Base-by-base conservation (phyloP, 2,329 filamentous ascomycete genomes). In the Mycosphaerelloides madeirae region DNA sequence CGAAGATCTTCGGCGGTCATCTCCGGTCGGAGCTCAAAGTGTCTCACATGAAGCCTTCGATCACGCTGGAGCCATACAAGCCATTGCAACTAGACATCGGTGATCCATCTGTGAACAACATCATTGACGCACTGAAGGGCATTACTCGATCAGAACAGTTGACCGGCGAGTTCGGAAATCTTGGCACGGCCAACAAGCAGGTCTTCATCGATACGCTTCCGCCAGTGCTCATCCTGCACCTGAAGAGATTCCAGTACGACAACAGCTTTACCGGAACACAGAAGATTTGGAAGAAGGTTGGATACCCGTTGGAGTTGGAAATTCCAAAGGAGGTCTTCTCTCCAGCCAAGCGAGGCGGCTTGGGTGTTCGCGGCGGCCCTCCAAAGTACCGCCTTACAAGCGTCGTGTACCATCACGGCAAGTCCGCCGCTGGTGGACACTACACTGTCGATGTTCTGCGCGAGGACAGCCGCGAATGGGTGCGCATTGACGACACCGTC, bases 261-360 rank as follows among this genome's bases (percentile, higher is more conserved):
- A 87, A 83, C 49, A 80, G 84, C 46, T 41, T 57, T 25, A 86
- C 84, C 34, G 89, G 89, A 18, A 95, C 89, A 0, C 85, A 95
- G 60, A 98, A 98, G 74, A 95, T 97, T 53, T 96, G 91, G 87
- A 98, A 97, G 73, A 95, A 91, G 71, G 77, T 98, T 46, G 91
- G 89, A 15, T 98, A 98, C 61, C 93, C 93, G 0, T 73, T 98
- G 20, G 90, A 97, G 60, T 76, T 98, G 39, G 91, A 97, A 64
- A 88, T 98, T 51, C 93, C 93, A 0, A 85, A 84, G 45, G 91
- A 97, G 62, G 85, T 88, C 8, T 85, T 98, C 60, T 84, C 89
- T 9, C 81, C 84, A 22, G 79, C 84, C 59, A 85, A 83, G 64
- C 80, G 85, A 41, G 81, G 81, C 54, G 76, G 76, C 34, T 72